Evolutionary conservation across 1,284 basidiomycete species (phyloP), one percentile per base, ranked within the genome.

Genomic region (Lentinula novae-zelandiae): DNA sequence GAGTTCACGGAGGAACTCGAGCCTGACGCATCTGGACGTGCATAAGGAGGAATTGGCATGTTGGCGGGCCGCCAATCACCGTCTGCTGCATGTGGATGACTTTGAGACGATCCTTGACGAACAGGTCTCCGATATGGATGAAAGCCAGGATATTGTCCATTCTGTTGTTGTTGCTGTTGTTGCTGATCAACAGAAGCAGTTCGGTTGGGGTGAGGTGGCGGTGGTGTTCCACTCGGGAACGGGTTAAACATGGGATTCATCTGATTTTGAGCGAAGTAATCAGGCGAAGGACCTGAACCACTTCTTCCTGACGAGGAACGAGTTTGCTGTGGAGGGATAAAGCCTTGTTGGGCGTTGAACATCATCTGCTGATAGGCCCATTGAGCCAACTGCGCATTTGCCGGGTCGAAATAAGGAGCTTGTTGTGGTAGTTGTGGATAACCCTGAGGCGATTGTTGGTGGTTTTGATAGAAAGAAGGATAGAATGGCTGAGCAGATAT

Each of bases 281-380:
- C 84, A 55, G 74, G 71, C 6, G 48, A 60, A 20, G 71, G 68
- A 3, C 67, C 68, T 3, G 53, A 20, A 13, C 70, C 67, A 2
- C 64, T 55, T 38, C 57, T 44, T 33, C 44, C 50, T 33, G 58
- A 69, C 66, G 66, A 48, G 66, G 69, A 63, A 73, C 68, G 63
- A 74, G 69, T 62, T 71, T 75, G 63, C 69, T 69, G 59, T 72
- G 71, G 70, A 63, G 79, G 73, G 62, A 75, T 72, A 63, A 76
- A 77, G 74, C 79, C 80, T 68, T 86, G 85, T 68, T 86, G 84
- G 15, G 83, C 82, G 68, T 82, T 86, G 77, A 83, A 88, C 82
- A 91, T 85, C 89, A 92, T 91, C 67, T 91, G 90, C 73, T 92
- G 90, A 76, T 92, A 92, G 38, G 90, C 87, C 90, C 90, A 92